Conservation (phyloP, 108 stramenopile genomes). For the Nitzschia inconspicua region DNA sequence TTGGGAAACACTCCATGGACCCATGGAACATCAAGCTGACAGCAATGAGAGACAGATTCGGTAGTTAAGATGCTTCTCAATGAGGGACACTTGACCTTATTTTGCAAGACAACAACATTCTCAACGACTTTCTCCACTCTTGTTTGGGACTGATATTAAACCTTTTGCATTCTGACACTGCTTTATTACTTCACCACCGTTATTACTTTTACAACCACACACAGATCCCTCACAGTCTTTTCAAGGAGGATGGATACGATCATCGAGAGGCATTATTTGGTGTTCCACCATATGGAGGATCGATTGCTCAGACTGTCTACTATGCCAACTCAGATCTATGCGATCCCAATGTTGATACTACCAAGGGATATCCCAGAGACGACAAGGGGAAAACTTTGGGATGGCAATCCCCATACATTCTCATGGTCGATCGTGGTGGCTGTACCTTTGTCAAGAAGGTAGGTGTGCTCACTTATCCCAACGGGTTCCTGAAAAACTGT, state of each 20-base stretch:
- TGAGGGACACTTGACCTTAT: too few relatives aligned
- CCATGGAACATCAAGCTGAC: too few relatives aligned
- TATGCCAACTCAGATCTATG: constrained; percentile 77
- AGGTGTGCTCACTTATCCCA: too few relatives aligned
- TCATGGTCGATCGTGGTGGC: constrained; percentile 90
- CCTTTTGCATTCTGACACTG: too few relatives aligned
- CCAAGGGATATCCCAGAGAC: constrained; percentile 57
- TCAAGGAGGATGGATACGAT: constrained; percentile 71
- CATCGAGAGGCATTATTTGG: constrained; percentile 96
- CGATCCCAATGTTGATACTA: constrained; percentile 57
- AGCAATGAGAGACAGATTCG: too few relatives aligned
- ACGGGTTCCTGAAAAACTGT: too few relatives aligned
- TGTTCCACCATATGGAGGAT: constrained; percentile 88
- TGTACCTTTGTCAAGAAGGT: constrained; percentile 92
- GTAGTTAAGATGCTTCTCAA: too few relatives aligned
- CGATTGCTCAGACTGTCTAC: constrained; percentile 75
- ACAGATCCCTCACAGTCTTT: constrained; percentile 63
- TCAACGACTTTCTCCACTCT: too few relatives aligned
- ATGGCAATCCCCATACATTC: constrained; percentile 83
- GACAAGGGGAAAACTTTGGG: constrained; percentile 52
- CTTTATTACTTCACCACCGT: too few relatives aligned
- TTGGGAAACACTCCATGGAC: too few relatives aligned
- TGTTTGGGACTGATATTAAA: too few relatives aligned
- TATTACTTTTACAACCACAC: background rate
- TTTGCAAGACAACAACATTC: too few relatives aligned